Conservation (phyloP, 148 eudicot genomes). For the Camellia lanceoleosa region DNA sequence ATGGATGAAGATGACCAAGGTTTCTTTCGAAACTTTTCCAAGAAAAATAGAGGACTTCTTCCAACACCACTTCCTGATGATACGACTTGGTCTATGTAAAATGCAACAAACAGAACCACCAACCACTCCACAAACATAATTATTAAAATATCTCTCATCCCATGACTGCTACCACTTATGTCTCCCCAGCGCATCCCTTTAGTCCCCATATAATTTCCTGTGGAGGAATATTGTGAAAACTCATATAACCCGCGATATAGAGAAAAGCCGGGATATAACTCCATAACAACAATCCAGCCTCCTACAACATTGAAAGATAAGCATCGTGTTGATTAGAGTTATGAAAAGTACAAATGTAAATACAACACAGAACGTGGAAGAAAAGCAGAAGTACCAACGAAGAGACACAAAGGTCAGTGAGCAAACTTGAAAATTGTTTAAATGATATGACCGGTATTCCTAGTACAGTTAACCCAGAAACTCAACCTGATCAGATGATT, state of each 20-base stretch:
- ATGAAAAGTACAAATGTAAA: not conserved
- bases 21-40: conserved; percentile 43
- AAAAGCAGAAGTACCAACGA: not conserved
- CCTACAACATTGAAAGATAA: conserved; percentile 37
- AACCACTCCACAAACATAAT: conserved; percentile 82
- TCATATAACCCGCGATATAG: conserved; percentile 80
- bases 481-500: not conserved
- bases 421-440: not conserved
- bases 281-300: conserved; percentile 77
- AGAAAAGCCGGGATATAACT: conserved; percentile 84
- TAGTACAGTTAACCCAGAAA: not conserved
- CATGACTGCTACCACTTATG: conserved; percentile 57
- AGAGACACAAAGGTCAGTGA: too few species aligned
- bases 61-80: conserved; percentile 68
- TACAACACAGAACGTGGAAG: not conserved
- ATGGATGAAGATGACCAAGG: conserved; percentile 34
- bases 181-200: conserved; percentile 85
- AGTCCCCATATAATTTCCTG: conserved; percentile 53
- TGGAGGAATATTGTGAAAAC: conserved; percentile 59
- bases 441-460: not conserved
- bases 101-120: conserved; percentile 64
- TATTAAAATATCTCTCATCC: conserved; percentile 67
- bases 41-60: conserved; percentile 54
- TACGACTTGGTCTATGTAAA: conserved; percentile 62
- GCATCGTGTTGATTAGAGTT: conserved; percentile 13